Conservation (phyloP, 1,284 basidiomycete species). For the Ustilago xerochloae region DNA sequence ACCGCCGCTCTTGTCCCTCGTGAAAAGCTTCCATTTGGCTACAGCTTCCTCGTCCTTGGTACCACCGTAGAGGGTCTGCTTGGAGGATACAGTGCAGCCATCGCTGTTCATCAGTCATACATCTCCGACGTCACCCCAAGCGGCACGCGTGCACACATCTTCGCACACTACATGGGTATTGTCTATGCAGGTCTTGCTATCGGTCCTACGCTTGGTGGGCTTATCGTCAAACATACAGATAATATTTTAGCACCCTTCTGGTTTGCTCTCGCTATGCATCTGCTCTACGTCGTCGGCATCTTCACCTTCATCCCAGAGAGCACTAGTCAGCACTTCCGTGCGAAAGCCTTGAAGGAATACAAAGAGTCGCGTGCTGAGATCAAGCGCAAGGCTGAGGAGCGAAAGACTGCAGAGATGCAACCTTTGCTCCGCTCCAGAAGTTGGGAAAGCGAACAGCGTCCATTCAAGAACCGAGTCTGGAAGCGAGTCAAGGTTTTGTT, state of each 20-base stretch:
- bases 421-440: slow-evolving; percentile 24
- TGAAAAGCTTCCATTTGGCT: slow-evolving; percentile 70
- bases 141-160: slow-evolving; percentile 60
- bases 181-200: slow-evolving; percentile 60
- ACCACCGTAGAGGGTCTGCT: slow-evolving; percentile 83
- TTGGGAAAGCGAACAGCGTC: slow-evolving; percentile 8
- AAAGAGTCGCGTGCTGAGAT: slow-evolving; percentile 27
- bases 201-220: slow-evolving; percentile 63
- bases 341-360: slow-evolving; percentile 44
- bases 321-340: slow-evolving; percentile 41
- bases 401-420: slow-evolving; percentile 40
- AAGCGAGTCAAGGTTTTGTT: slow-evolving; percentile 44
- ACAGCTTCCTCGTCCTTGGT: slow-evolving; percentile 83
- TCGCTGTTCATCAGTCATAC: slow-evolving; percentile 83
- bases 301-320: slow-evolving; percentile 62
- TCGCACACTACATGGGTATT: slow-evolving; percentile 59
- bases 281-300: slow-evolving; percentile 51
- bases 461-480: slow-evolving; percentile 43
- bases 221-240: slow-evolving; percentile 55
- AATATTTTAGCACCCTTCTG: slow-evolving; percentile 56
- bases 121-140: slow-evolving; percentile 69
- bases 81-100: slow-evolving; percentile 85
- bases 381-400: slow-evolving; percentile 38
- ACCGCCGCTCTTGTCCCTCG: slow-evolving; percentile 41
- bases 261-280: slow-evolving; percentile 50